Evolutionary conservation across 2,329 filamentous ascomycete species (phyloP).

Genomic region (Botrytis pseudocinerea): DNA sequence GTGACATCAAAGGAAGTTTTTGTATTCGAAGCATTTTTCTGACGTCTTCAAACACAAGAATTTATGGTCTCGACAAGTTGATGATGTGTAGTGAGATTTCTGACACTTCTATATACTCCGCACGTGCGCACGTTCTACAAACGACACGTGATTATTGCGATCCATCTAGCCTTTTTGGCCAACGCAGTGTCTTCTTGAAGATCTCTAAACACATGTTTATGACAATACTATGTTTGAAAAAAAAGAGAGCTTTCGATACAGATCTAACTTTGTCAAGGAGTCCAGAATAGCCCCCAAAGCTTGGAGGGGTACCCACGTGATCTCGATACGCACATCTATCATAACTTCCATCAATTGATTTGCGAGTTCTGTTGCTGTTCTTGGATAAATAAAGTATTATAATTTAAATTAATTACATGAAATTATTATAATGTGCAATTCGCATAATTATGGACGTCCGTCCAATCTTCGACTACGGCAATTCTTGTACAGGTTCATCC

Average conservation of each 20-base stretch:
- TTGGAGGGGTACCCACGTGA: neutral
- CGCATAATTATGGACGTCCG: neutral
- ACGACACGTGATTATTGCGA: neutral
- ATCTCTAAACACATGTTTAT: neutral
- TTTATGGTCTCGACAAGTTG: neutral
- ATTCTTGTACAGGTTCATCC: conserved; percentile 6
- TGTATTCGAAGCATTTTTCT: no score
- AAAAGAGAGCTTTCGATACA: neutral
- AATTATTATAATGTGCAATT: neutral
- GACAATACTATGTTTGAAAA: neutral
- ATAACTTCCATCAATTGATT: neutral
- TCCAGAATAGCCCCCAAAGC: neutral
- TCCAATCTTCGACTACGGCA: neutral
- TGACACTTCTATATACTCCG: neutral
- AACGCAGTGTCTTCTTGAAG: neutral
- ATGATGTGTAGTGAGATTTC: neutral
- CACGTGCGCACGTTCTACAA: neutral
- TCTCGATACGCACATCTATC: neutral
- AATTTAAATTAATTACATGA: neutral
- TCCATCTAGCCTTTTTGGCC: neutral
- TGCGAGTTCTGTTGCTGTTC: fast-evolving
- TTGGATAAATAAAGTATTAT: neutral
- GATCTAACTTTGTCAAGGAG: neutral
- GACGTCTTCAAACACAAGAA: neutral
- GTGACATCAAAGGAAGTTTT: no score